A percentile compares a stretch with the other conserved stretches of the same genome.
Evolutionary conservation across 176 grass and related monocot species (phyloP).

Genomic region (Oropetium thomaeum): DNA sequence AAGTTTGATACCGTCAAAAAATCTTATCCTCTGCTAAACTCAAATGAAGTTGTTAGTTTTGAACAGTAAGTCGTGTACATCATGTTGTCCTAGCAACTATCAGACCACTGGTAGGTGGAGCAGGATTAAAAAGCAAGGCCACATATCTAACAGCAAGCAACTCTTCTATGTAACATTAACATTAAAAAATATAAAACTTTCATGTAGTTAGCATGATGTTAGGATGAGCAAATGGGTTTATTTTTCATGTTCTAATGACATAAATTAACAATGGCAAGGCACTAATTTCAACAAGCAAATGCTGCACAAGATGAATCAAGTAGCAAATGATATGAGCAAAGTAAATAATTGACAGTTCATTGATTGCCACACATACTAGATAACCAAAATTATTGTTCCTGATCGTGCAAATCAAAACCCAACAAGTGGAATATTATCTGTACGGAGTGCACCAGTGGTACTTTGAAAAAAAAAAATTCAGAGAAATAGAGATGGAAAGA

Average conservation of each 20-base stretch:
- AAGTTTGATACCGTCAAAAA: neutral
- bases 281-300: neutral
- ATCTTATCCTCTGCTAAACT: neutral
- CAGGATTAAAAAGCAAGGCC: neutral
- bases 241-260: neutral
- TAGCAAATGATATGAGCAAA: neutral
- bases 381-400: neutral
- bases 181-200: neutral
- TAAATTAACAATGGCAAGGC: neutral
- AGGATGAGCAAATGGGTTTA: too few relatives aligned
- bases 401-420: neutral
- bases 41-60: neutral
- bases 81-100: neutral
- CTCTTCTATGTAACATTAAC: neutral
- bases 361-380: neutral
- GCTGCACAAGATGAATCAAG: neutral
- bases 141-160: neutral
- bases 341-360: neutral
- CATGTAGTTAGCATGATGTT: neutral
- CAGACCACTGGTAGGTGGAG: neutral
- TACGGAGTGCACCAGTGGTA: neutral
- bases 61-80: neutral
- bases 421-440: neutral
- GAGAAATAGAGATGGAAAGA: neutral
- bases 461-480: conserved; percentile 4